Base-by-base conservation (phyloP, 2,329 filamentous ascomycete species). In the Thelonectria rubi region DNA sequence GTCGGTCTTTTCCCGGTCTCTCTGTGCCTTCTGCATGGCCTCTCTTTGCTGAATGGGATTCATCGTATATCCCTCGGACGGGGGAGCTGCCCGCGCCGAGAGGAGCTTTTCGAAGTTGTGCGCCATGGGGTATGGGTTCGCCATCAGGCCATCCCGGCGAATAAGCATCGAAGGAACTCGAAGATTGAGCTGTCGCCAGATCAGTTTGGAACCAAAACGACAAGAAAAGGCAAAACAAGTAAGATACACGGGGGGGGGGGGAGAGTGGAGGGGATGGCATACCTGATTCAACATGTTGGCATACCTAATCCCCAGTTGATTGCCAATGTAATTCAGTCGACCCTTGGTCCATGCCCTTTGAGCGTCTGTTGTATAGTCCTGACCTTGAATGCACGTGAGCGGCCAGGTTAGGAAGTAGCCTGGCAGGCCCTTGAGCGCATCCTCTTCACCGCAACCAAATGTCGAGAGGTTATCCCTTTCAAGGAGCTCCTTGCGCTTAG, bases 151-250 rank as follows among this genome's bases (percentile, higher is more conserved):
- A 67, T 87, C 85, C 37, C 81, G 77, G 26, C 79, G 81, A 71
- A 89, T 87, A 63, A 88, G 79, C 86, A 88, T 88, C 1, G 85
- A 88, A 2, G 87, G 86, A 17, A 88, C 79, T 21, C 86, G 84
- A 54, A 88, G 74, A 69, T 85, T 80, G 54, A 87, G 78, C 85
- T 87, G 52, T 57, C 17, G 59, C 42, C n/a, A 50, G 18, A 51
- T 47, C 43, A 63, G 59, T 32, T 47, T 40, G 57, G 55, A 55
- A 62, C 20, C 55, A 56, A 65, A 51, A 63, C 40, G 34, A 5
- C 5, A 17, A 46, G 45, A 20, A 49, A 34, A 24, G 34, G 30
- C 18, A 30, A 56, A 39, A 20, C 18, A 39, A 50, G 20, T 18
- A 52, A 42, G n/a, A 47, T 58, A 21, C 42, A 52, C 43, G 20